Evolutionary conservation across 2,329 filamentous ascomycete genomes (phyloP), one percentile per base, ranked within the genome.

Genomic region (Hirsutella thompsonii): DNA sequence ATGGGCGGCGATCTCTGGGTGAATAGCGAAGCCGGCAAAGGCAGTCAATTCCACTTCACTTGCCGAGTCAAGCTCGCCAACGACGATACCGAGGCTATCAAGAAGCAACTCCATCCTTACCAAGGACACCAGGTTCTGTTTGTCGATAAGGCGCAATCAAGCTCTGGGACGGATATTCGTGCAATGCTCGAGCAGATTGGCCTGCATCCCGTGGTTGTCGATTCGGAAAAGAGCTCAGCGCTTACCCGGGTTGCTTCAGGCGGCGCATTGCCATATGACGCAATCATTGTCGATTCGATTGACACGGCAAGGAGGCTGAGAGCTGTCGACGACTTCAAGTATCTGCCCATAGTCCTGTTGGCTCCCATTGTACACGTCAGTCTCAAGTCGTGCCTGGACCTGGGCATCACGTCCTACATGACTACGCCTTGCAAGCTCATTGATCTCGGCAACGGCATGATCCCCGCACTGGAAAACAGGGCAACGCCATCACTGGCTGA

Each of bases 361-460:
- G 92, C 88, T 36, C 88, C 90, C 0, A 70, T 87, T 29, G 88
- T 96, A 11, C 85, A 89, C 46, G 87, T 96, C 50, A 93, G 81
- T 59, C 72, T 98, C 52, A 94, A 94, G 66, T 92, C 87, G 3
- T 92, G 90, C 44, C 68, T 96, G 44, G 92, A 96, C 58, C 74
- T 96, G 48, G 90, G 92, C 47, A 94, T 98, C 51, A 93, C 89
- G n/a, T 95, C 89, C 39, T 96, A 95, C 62, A 95, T 96, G 88
- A 96, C 92, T 2, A 94, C 88, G 14, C 92, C 92, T 8, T 96
- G 92, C 63, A 76, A 90, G 54, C 78, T 90, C 5, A 94, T 95
- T 47, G 92, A 98, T 60, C 69, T 98, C 44, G 89, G 88, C 45
- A 96, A 96, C 55, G 90, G 89, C 49, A 89, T 98, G 75, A 84